Evolutionary conservation across 140 eudicot genomes (phyloP), one percentile per base, ranked within the genome.

Genomic region (Anethum foeniculum): DNA sequence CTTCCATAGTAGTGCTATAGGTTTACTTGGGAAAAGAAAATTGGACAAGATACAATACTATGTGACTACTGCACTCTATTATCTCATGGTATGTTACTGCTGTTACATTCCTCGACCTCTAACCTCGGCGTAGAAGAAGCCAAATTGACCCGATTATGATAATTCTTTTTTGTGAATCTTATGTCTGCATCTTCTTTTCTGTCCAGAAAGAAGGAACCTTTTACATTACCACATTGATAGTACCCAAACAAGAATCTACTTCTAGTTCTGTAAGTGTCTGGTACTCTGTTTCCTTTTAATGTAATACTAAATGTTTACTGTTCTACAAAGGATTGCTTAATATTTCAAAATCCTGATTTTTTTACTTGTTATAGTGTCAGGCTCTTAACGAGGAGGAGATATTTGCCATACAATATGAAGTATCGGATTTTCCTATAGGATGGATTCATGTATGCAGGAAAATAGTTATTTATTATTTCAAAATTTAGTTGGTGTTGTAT

Each of bases 241-340:
- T 91, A 77, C 93, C 96, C 28, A 89, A 91, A 79, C 96, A 91
- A 86, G 90, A 91, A 82, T 83, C 96, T n/a, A 84, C 93, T 72
- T 83, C 90, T 62, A 87, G 76, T 85, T 87, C 92, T 38, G 93
- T 91, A 85, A 86, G 96, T 75, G 43, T 83, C 36, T 81, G 62
- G 32, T 41, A 58, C 54, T 73, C 75, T 48, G 68, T 52, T 58
- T 74, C 25, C 60, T 51, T 34, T 49, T 60, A 60, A 47, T 49
- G 48, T 56, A 52, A 78, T 62, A 27, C 52, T 78, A 36, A 18
- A 38, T 39, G 10, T 74, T 58, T 3, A 38, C 0, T 36, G 64
- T 56, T 41, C 41, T 77, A 58, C 36, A 1, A 71, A 38, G 51
- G 38, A 13, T 51, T 71, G 27, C 52, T 43, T 62, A 43, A 49